These are phyloP conservation scores for Crithidia bombi DNA, from an alignment of 208 protist genomes.

Conservation along the genomic window DNA sequence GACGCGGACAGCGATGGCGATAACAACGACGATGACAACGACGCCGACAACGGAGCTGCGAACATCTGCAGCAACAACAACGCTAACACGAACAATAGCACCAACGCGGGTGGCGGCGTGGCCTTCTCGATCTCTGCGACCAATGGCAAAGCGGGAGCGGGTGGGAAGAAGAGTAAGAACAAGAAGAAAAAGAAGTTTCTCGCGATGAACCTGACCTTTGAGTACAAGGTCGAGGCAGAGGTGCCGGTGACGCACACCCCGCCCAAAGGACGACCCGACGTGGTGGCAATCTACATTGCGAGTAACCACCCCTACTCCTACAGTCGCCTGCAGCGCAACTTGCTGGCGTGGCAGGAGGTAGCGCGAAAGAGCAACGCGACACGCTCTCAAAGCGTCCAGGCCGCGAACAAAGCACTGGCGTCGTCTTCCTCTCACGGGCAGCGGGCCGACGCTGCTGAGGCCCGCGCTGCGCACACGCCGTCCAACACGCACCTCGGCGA, in stretches of 20 bases:
- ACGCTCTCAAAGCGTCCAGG: constrained; percentile 20
- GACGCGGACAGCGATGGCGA: constrained; percentile 34
- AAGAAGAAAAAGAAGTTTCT: constrained; percentile 60
- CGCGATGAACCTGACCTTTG: constrained; percentile 87
- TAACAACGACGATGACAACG: constrained; percentile 39
- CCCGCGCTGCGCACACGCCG: constrained; percentile 7
- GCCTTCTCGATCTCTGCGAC: constrained; percentile 25
- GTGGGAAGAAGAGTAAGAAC: constrained; percentile 45
- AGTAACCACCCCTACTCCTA: constrained; percentile 94
- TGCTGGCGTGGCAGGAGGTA: constrained; percentile 59
- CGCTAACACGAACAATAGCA: not conserved
- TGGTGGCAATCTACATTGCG: constrained; percentile 84
- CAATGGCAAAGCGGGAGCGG: constrained; percentile 22
- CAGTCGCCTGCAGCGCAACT: constrained; percentile 64
- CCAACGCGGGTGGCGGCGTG: constrained; percentile 22
- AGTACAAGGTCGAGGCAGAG: constrained; percentile 73
- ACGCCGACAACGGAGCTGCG: constrained; percentile 6
- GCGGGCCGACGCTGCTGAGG: not conserved
- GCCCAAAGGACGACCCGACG: constrained; percentile 56
- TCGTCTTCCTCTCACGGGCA: not conserved
- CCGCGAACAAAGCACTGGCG: not conserved
- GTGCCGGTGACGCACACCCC: constrained; percentile 45
- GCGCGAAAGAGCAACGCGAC: constrained; percentile 25
- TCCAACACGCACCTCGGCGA: constrained; percentile 13
- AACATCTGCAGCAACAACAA: constrained; percentile 3